phyloP scores from a whole-genome alignment of 1,284 basidiomycete species.

The Rhodotorula sp. region DNA sequence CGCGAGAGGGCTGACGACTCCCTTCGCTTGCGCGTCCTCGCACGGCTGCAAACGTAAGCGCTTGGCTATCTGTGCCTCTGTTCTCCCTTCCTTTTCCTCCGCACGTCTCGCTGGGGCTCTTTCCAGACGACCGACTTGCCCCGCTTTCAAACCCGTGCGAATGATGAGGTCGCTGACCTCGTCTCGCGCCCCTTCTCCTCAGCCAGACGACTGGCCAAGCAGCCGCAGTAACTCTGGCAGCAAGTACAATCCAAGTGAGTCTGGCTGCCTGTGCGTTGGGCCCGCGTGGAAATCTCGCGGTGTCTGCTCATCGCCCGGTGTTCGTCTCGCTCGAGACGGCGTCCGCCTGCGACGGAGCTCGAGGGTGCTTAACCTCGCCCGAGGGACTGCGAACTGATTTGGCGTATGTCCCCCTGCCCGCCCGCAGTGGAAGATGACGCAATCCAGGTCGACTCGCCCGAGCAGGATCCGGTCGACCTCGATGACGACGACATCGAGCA shows the following conservation, averaged over 20 bases:
- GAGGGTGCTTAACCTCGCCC: background rate
- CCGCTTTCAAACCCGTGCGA: background rate
- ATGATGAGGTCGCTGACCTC: background rate
- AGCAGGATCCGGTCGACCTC: constrained; percentile 43
- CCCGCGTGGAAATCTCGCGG: background rate
- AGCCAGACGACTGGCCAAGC: background rate
- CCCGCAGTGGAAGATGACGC: constrained; percentile 34
- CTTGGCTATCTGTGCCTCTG: no score
- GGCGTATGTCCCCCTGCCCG: no score
- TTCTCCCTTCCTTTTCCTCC: no score
- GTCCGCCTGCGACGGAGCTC: background rate
- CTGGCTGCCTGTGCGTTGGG: background rate
- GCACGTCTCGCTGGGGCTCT: no score
- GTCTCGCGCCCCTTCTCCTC: constrained; percentile 1
- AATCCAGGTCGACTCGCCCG: constrained; percentile 43
- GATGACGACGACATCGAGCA: constrained; percentile 41
- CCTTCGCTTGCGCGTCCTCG: no score
- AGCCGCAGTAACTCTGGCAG: background rate
- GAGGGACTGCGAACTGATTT: background rate
- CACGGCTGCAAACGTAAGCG: no score
- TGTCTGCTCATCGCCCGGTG: no score
- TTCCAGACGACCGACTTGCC: background rate
- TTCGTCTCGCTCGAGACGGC: no score
- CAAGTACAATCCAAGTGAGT: background rate
- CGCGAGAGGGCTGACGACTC: no score